Conservation (phyloP, 179 eudicot genomes). For the Amaranthus tricolor region DNA sequence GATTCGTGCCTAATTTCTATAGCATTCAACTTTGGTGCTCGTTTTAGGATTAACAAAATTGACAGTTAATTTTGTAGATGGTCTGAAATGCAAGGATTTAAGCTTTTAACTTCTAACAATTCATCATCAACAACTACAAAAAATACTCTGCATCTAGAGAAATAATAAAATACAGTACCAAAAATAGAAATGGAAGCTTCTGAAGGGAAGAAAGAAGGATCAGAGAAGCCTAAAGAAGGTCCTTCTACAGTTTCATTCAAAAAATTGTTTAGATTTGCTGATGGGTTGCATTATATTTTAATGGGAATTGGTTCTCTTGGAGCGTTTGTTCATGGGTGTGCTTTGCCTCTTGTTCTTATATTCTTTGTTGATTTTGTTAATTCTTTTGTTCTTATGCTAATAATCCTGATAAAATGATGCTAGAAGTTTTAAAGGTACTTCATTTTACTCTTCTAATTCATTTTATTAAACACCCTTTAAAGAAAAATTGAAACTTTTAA, state of each 20-base stretch:
- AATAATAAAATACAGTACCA: not conserved
- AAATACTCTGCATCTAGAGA: conserved; percentile 6
- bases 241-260: conserved; percentile 42
- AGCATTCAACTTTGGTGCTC: conserved; percentile 78
- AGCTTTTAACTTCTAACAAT: conserved; percentile 41
- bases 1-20: conserved; percentile 87
- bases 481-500: not conserved
- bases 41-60: conserved; percentile 62
- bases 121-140: conserved; percentile 21
- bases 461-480: not conserved
- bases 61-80: conserved; percentile 83
- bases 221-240: conserved; percentile 38
- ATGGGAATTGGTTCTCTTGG: conserved; percentile 88
- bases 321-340: conserved; percentile 93
- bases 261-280: conserved; percentile 90
- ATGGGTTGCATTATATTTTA: conserved; percentile 64
- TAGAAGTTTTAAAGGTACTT: conserved; percentile 79
- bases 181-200: conserved; percentile 13
- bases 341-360: conserved; percentile 83
- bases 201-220: conserved; percentile 31
- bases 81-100: conserved; percentile 93
- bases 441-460: not conserved
- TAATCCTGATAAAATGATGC: conserved; percentile 85
- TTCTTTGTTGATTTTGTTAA: conserved; percentile 99
- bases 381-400: conserved; percentile 83